Evolutionary conservation across 2,329 filamentous ascomycete genomes (phyloP), one percentile per base, ranked within the genome.

Genomic region (Fusarium penzigii): DNA sequence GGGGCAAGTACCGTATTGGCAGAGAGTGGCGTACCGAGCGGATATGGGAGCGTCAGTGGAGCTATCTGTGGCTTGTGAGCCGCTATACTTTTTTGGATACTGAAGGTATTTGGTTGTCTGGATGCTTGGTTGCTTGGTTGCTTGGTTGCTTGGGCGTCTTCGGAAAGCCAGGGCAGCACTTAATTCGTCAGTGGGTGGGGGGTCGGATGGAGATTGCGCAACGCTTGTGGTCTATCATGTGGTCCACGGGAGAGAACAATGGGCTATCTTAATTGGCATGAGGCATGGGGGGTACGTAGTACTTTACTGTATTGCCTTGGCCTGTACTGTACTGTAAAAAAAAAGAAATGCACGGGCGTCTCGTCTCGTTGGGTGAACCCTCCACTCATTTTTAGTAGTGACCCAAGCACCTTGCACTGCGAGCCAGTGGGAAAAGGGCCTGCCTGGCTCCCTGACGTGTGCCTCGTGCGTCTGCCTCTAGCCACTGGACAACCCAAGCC

Each of bases 381-480:
- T 25, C 20, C 20, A 25, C 20, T 36, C 32, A 36, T 36, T 4
- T 25, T 25, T 25, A 25, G 20, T 25, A 25, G 32, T 4, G 10
- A 36, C 4, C 32, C 32, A 36, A 36, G 13, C 10, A 14, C 10
- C 32, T 36, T 14, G 10, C 11, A 11, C 32, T 36, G 32, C 5
- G 32, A 11, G 32, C 32, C 32, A 36, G 32, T 12, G 13, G 10
- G 53, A 49, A 49, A 56, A 49, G 55, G 58, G 57, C 58, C 52
- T 61, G 58, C 58, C 58, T 61, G 49, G 42, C 40, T 34, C 40
- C 49, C 49, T 51, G 58, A 61, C 58, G 58, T 61, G 58, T 61
- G 58, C 58, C 58, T 61, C 58, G 55, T 61, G 58, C 58, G 48
- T 34, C 48, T 25, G 20, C 20, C 20, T 45, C 46, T 32, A 61